Conservation (phyloP, 352 stramenopile species). For the Phytophthora ohioensis region DNA sequence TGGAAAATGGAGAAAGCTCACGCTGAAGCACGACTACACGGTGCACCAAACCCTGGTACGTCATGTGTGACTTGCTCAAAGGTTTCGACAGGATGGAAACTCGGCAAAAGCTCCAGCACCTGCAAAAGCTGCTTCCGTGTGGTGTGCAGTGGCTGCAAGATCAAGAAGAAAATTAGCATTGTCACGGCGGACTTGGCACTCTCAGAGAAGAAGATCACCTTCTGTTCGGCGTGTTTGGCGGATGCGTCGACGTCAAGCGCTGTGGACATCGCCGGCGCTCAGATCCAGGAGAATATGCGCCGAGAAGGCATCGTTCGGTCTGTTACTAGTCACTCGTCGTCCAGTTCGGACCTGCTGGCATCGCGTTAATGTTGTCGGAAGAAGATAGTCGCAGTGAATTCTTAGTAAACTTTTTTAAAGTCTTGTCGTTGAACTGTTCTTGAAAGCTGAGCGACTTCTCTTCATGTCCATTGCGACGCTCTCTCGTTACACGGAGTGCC, state of each 20-base stretch:
- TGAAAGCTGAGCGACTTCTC: not conserved
- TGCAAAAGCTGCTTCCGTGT: conserved; percentile 46
- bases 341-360: conserved; percentile 32
- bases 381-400: conserved; percentile 39
- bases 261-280: conserved; percentile 34
- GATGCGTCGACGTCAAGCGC: conserved; percentile 35
- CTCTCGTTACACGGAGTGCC: conserved; percentile 1
- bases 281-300: conserved; percentile 36
- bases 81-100: conserved; percentile 29
- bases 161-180: conserved; percentile 50
- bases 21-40: conserved; percentile 33
- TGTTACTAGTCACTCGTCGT: conserved; percentile 39
- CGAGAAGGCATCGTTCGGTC: conserved; percentile 25
- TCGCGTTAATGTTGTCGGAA: conserved; percentile 20
- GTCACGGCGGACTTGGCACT: conserved; percentile 45
- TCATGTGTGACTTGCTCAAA: conserved; percentile 38
- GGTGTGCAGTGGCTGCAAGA: conserved; percentile 44
- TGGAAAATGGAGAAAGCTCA: conserved; percentile 57
- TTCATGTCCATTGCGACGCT: not conserved
- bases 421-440: conserved; percentile 6
- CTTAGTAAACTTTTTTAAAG: conserved; percentile 28
- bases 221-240: conserved; percentile 43
- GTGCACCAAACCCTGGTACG: conserved; percentile 30
- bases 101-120: conserved; percentile 35
- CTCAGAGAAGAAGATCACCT: conserved; percentile 43